These are phyloP conservation scores for Prunus salicina DNA, from an alignment of 306 rosid genomes.

Conservation along the genomic window DNA sequence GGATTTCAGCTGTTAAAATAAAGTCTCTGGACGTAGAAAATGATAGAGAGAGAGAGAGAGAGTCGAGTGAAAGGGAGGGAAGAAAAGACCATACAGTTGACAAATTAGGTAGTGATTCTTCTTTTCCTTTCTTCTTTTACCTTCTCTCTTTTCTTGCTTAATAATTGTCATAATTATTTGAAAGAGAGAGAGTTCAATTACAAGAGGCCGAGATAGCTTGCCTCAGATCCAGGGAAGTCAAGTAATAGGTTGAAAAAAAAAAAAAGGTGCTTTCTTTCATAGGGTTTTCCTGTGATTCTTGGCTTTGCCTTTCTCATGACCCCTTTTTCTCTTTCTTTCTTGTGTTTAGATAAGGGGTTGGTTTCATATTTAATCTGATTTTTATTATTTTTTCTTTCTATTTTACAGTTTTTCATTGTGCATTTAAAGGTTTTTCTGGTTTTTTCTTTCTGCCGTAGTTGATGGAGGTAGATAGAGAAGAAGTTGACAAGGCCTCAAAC, in stretches of 20 bases:
- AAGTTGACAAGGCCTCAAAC: constrained; percentile 36
- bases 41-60: constrained; percentile 12
- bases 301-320: constrained; percentile 71
- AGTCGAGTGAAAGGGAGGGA: constrained; percentile 10
- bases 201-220: constrained; percentile 60
- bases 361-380: constrained; percentile 37
- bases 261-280: constrained; percentile 43
- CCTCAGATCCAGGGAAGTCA: constrained; percentile 94
- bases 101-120: constrained; percentile 58
- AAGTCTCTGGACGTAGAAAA: constrained; percentile 18
- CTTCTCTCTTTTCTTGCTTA: constrained; percentile 26
- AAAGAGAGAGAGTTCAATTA: constrained; percentile 33
- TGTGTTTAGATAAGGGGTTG: constrained; percentile 54
- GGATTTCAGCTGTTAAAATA: constrained; percentile 46
- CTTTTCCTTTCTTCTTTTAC: constrained; percentile 17
- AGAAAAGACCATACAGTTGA: constrained; percentile 48
- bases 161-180: constrained; percentile 37
- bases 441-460: constrained; percentile 46
- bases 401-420: constrained; percentile 16
- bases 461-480: constrained; percentile 43
- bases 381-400: neutral
- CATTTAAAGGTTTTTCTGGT: constrained; percentile 44
- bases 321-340: constrained; percentile 39
- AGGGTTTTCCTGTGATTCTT: constrained; percentile 82
- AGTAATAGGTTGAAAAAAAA: constrained; percentile 21